Conservation (phyloP, 306 rosid species). For the Sicyos baderoa region DNA sequence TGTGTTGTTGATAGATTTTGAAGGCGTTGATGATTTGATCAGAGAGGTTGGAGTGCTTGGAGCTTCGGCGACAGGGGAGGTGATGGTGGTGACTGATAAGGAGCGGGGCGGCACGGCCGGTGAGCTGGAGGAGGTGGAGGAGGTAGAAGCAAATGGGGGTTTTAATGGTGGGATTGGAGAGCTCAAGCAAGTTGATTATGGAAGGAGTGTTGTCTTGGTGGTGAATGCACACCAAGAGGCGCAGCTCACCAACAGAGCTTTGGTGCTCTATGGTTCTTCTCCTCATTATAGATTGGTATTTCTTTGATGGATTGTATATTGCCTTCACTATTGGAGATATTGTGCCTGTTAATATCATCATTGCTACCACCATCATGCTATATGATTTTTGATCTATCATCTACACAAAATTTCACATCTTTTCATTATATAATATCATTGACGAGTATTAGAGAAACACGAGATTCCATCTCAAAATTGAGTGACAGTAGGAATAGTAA, state of each 20-base stretch:
- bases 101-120: conserved; percentile 39
- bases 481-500: too few species aligned
- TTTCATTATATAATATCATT: too few species aligned
- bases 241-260: conserved; percentile 21
- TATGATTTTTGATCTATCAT: conserved; percentile 32
- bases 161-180: conserved; percentile 34
- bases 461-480: too few species aligned
- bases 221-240: conserved; percentile 40
- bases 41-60: conserved; percentile 9
- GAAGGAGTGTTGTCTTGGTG: conserved; percentile 35
- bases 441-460: too few species aligned
- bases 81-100: conserved; percentile 34
- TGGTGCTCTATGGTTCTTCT: conserved; percentile 43
- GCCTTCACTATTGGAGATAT: conserved; percentile 32
- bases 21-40: conserved; percentile 39
- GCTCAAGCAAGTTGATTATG: conserved; percentile 40
- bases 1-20: conserved; percentile 25
- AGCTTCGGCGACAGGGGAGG: neutral
- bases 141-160: conserved; percentile 40
- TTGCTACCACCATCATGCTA: conserved; percentile 28
- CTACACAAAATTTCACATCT: conserved; percentile 24
- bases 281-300: conserved; percentile 24
- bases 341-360: conserved; percentile 31
- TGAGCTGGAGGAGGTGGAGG: conserved; percentile 40
- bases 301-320: conserved; percentile 50